These are phyloP conservation scores for Paecilomyces sp. DNA, from an alignment of 2,329 filamentous ascomycete genomes.

Conservation along the genomic window DNA sequence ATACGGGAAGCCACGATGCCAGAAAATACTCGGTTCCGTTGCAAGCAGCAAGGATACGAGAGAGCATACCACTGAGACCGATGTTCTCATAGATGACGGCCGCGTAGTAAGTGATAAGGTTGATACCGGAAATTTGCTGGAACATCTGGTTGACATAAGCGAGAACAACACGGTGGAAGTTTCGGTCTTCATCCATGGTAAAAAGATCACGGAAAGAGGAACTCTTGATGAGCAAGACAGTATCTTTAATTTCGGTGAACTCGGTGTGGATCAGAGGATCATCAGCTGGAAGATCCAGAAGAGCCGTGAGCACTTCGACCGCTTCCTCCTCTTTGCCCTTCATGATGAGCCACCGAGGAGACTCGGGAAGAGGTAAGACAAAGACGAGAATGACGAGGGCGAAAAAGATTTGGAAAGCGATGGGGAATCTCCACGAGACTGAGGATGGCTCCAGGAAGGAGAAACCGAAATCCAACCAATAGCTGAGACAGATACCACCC, in stretches of 20 bases:
- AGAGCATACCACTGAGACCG: constrained; percentile 31
- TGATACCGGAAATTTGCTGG: constrained; percentile 42
- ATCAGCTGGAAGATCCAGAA: constrained; percentile 42
- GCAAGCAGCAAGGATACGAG: constrained; percentile 45
- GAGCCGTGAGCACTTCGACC: constrained; percentile 37
- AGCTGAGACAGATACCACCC: constrained; percentile 43
- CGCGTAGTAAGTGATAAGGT: constrained; percentile 40
- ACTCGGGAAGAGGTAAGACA: constrained; percentile 48
- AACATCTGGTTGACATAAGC: constrained; percentile 54
- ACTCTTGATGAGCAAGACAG: constrained; percentile 45
- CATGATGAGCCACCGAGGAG: constrained; percentile 52
- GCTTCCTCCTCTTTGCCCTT: constrained; percentile 50
- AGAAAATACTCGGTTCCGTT: constrained; percentile 50
- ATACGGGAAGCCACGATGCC: constrained; percentile 44
- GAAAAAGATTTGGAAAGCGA: constrained; percentile 53
- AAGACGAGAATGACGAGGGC: constrained; percentile 44
- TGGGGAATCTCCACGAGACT: constrained; percentile 49
- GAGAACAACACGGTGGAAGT: constrained; percentile 49
- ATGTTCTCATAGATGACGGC: constrained; percentile 37
- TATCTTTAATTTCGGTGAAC: constrained; percentile 47
- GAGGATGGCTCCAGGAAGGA: constrained; percentile 44
- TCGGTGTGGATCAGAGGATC: constrained; percentile 40
- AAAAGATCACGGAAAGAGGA: constrained; percentile 51
- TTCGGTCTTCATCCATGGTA: constrained; percentile 50
- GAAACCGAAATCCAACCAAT: constrained; percentile 48